Base-by-base conservation (phyloP, 2,329 filamentous ascomycete genomes). In the Fusarium sp. region DNA sequence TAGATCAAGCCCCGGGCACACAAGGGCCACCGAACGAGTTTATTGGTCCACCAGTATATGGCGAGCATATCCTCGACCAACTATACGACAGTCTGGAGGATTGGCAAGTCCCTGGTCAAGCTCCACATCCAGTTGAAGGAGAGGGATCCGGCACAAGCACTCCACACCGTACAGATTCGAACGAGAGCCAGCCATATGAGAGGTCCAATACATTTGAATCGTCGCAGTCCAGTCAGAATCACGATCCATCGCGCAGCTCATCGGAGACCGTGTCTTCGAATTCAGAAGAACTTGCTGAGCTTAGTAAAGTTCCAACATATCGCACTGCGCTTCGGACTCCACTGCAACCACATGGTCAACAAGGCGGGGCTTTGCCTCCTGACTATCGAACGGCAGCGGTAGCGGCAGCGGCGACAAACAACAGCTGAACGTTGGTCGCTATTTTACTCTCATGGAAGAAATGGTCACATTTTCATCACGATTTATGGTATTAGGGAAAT, bases 21-120 rank as follows among this genome's bases (percentile, higher is more conserved):
- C 55, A 80, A 11, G 83, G 85, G 42, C 83, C 85, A 30, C 85
- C 89, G 37, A 83, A 87, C 59, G 85, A 88, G 17, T 85, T 88
- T 26, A 88, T 91, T 60, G 94, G 94, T 7, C 96, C 96, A 10
- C 96, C 96, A 1, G 89, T 93, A 27, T 98, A 99, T 76, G 94
- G 94, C 59, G 89, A 95, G 73, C 96, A 98, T 80, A 87, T 92
- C 46, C 88, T 98, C n/a, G 96, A 98, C 78, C 91, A 93, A 77
- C 85, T 98, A 2, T 98, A 97, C 81, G 93, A 93, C 71, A 93
- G 94, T 66, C 87, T 97, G 53, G 93, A 97, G 75, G 93, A 92
- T 18, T 92, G 94, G 78, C 91, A 94, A 80, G 93, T 91, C 0
- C 87, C 37, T 87, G 84, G 83, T 89, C 92, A 60, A 89, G 90